Evolutionary conservation across 805 yeast species (phyloP).

Genomic region (Saturnispora quitensis): DNA sequence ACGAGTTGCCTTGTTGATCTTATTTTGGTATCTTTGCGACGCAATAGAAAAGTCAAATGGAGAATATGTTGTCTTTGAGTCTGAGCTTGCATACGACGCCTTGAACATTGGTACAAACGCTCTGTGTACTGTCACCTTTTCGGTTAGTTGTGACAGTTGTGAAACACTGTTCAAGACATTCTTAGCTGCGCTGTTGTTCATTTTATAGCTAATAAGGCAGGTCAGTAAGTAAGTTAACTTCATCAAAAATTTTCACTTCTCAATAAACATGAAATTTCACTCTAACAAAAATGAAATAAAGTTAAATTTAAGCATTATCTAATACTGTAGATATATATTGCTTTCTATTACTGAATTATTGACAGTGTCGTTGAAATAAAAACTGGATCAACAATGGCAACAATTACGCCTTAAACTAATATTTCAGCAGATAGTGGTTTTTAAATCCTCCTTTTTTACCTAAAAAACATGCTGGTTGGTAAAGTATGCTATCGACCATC

Average conservation of each 20-base stretch:
- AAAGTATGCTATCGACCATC: too few relatives aligned
- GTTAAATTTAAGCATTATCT: not conserved
- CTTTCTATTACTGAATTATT: too few relatives aligned
- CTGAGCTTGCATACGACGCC: constrained; percentile 17
- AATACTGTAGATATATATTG: too few relatives aligned
- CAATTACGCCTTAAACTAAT: too few relatives aligned
- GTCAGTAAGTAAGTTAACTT: not conserved
- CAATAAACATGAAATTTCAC: not conserved
- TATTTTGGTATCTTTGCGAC: constrained; percentile 42
- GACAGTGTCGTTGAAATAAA: too few relatives aligned
- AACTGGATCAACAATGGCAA: too few relatives aligned
- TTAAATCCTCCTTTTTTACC: too few relatives aligned
- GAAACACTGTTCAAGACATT: constrained; percentile 7
- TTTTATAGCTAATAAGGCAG: not conserved
- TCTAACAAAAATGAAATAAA: too few relatives aligned
- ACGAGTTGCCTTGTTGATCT: constrained; percentile 14
- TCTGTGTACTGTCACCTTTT: constrained; percentile 12
- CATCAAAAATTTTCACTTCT: not conserved
- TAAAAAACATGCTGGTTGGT: too few relatives aligned
- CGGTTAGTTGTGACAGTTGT: constrained; percentile 4
- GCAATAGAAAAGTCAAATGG: constrained; percentile 73
- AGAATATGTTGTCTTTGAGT: constrained; percentile 46
- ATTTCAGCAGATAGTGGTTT: too few relatives aligned
- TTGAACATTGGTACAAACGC: constrained; percentile 33
- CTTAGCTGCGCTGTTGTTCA: constrained; percentile 1